phyloP scores from a whole-genome alignment of 192 early-diverging fungal species.

The Linnemannia hyalina region DNA sequence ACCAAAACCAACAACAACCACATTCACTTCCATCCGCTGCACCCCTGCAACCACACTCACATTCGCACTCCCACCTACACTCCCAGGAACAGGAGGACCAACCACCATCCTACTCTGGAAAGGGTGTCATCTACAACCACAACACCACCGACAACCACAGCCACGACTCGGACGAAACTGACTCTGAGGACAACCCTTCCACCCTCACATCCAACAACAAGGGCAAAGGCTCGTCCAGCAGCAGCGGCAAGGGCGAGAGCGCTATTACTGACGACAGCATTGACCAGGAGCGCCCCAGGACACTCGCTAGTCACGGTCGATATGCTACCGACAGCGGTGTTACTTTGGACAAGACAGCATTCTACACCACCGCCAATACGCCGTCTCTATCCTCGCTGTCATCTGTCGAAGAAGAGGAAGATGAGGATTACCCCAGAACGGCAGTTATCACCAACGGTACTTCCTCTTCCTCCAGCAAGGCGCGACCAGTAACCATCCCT shows the following conservation, averaged over 20 bases:
- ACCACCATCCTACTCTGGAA: background rate
- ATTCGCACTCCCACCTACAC: background rate
- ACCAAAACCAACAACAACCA: background rate
- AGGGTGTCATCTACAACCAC: background rate
- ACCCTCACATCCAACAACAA: background rate
- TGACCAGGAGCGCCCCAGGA: background rate
- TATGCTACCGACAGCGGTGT: constrained; percentile 6
- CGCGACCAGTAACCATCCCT: background rate
- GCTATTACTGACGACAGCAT: background rate
- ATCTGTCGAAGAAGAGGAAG: constrained; percentile 30
- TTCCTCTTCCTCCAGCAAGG: background rate
- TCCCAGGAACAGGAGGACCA: background rate
- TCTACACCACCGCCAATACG: constrained; percentile 7
- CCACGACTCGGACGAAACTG: background rate
- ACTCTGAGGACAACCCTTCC: background rate
- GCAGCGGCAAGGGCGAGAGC: constrained; percentile 3
- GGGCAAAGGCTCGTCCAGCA: background rate
- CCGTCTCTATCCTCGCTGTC: constrained; percentile 31
- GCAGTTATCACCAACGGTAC: background rate
- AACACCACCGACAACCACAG: background rate
- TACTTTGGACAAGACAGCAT: background rate
- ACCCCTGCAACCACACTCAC: background rate
- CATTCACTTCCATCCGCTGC: background rate
- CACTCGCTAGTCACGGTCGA: constrained; percentile 3
- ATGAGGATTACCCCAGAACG: background rate